Conservation (phyloP, 768 basidiomycete genomes). For the Leccinum olivaceopallidum region DNA sequence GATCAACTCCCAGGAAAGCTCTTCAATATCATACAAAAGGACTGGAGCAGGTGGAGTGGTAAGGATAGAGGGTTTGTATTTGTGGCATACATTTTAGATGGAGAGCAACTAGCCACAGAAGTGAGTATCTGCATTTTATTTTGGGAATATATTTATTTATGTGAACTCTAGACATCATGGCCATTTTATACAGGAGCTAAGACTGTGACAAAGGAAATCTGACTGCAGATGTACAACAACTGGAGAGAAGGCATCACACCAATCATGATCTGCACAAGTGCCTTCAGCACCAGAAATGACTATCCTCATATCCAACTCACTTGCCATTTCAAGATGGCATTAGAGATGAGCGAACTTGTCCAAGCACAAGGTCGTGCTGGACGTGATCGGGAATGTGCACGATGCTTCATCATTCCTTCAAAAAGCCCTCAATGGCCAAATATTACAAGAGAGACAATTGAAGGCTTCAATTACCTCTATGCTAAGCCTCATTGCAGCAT, state of each 20-base stretch:
- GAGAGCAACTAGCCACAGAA: not conserved
- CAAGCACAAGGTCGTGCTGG: not conserved
- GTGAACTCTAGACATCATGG: not conserved
- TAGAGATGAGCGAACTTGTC: not conserved
- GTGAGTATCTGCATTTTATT: not conserved
- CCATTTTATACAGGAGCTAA: not conserved
- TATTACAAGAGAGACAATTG: not conserved
- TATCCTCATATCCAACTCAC: not conserved
- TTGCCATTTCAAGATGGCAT: not conserved
- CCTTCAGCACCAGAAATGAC: not conserved
- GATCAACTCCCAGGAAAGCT: not conserved
- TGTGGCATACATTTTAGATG: not conserved
- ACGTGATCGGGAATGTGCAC: not conserved
- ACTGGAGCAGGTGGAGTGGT: no score
- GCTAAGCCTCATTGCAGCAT: no score
- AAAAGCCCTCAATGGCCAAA: not conserved
- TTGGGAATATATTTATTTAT: not conserved
- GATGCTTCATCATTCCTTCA: not conserved
- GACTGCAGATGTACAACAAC: not conserved
- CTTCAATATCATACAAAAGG: no score
- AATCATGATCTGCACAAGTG: not conserved
- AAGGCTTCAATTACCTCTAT: no score
- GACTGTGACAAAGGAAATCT: not conserved
- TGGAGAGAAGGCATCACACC: not conserved
- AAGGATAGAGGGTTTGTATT: not conserved